Conservation (phyloP, 108 stramenopile species). For the Stephanodiscus minutulus region DNA sequence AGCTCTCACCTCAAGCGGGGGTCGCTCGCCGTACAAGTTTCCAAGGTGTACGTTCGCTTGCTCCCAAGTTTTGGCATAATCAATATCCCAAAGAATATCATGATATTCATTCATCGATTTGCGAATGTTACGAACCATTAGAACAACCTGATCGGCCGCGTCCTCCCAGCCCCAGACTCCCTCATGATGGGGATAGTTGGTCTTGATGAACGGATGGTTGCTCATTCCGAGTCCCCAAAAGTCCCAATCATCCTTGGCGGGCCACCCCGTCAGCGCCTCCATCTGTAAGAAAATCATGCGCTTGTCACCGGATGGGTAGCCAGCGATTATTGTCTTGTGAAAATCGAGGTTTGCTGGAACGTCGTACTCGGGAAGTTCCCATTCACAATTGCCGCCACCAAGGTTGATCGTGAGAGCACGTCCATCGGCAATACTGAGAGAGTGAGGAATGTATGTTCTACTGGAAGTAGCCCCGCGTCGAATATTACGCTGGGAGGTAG, state of each 20-base stretch:
- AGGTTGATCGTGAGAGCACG: slow-evolving; percentile 23
- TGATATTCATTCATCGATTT: slow-evolving; percentile 5
- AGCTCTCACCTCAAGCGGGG: slow-evolving; percentile 18
- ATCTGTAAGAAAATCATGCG: slow-evolving; percentile 50
- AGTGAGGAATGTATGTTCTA: background rate
- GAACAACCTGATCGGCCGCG: slow-evolving; percentile 28
- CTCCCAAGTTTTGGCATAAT: slow-evolving; percentile 42
- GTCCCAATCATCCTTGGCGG: slow-evolving; percentile 48
- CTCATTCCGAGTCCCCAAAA: slow-evolving; percentile 39
- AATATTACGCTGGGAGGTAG: too few relatives aligned
- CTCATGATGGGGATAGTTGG: slow-evolving; percentile 55
- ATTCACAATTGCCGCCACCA: slow-evolving; percentile 29
- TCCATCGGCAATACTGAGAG: background rate
- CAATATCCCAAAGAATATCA: slow-evolving; percentile 8
- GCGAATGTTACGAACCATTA: slow-evolving; percentile 3
- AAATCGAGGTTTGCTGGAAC: slow-evolving; percentile 36
- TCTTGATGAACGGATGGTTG: slow-evolving; percentile 54
- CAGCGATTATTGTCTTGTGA: slow-evolving; percentile 48
- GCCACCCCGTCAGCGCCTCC: slow-evolving; percentile 53
- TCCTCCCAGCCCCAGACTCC: slow-evolving; percentile 49
- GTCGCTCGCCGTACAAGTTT: slow-evolving; percentile 28
- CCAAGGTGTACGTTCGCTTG: slow-evolving; percentile 19
- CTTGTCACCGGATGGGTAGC: slow-evolving; percentile 51
- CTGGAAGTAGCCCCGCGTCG: too few relatives aligned
- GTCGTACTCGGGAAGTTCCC: slow-evolving; percentile 29